Conservation (phyloP, 805 yeast genomes). For the Debaryomyces prosopidis region DNA sequence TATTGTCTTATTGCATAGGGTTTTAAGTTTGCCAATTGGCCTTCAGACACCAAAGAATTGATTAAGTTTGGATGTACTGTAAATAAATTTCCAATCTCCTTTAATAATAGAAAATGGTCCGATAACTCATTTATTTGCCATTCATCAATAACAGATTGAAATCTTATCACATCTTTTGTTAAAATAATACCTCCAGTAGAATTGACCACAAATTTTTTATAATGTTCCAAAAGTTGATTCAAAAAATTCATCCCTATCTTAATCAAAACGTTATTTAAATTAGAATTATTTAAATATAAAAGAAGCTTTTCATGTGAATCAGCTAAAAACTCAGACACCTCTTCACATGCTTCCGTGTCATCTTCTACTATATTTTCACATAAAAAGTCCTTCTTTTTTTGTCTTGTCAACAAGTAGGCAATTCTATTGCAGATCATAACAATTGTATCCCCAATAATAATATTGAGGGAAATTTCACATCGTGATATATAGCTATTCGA, state of each 20-base stretch:
- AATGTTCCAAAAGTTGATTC: constrained; percentile 64
- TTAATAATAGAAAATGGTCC: constrained; percentile 65
- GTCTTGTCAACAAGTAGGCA: constrained; percentile 51
- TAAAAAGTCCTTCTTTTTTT: constrained; percentile 71
- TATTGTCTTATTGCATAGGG: constrained; percentile 64
- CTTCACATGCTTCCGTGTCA: constrained; percentile 72
- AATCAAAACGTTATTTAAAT: constrained; percentile 50
- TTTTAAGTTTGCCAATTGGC: constrained; percentile 68
- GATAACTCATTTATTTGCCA: constrained; percentile 65
- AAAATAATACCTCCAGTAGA: constrained; percentile 81
- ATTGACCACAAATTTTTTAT: constrained; percentile 71
- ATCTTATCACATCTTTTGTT: constrained; percentile 79
- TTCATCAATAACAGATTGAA: constrained; percentile 64
- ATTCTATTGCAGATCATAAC: constrained; percentile 55
- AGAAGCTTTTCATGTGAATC: constrained; percentile 41
- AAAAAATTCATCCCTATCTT: constrained; percentile 62
- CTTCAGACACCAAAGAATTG: constrained; percentile 77
- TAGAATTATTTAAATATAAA: constrained; percentile 37
- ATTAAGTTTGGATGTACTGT: constrained; percentile 82
- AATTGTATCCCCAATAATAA: constrained; percentile 60
- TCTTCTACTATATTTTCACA: constrained; percentile 41
- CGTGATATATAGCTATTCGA: constrained; percentile 61
- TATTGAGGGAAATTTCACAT: constrained; percentile 65
- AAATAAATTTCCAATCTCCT: constrained; percentile 81
- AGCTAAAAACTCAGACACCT: constrained; percentile 54